Percentiles rank a stretch among this genome's conserved stretches.
Evolutionary conservation across 441 rosid genomes (phyloP).

Genomic region (Geranium incanum): DNA sequence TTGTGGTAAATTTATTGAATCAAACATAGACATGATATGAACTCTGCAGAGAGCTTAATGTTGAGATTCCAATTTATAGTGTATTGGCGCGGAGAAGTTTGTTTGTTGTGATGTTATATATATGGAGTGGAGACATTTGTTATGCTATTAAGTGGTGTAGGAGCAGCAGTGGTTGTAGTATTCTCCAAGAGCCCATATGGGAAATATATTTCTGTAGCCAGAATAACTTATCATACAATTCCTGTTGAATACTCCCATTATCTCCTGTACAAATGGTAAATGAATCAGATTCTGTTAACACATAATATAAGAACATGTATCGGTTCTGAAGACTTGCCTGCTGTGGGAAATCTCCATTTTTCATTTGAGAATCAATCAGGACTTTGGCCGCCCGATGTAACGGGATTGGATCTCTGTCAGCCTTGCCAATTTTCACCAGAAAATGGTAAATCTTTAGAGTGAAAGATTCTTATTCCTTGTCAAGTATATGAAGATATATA

Average conservation of each 20-base stretch:
- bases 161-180: slow-evolving; percentile 21
- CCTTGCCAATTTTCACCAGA: slow-evolving; percentile 21
- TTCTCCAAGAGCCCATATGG: slow-evolving; percentile 55
- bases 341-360: slow-evolving; percentile 28
- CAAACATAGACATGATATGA: background rate
- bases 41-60: background rate
- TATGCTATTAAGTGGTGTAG: background rate
- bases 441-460: background rate
- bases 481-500: background rate
- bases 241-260: slow-evolving; percentile 45
- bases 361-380: slow-evolving; percentile 40
- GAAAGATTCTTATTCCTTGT: too few species aligned
- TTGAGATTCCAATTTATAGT: background rate
- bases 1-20: background rate
- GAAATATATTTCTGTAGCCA: slow-evolving; percentile 41
- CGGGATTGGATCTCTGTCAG: slow-evolving; percentile 38
- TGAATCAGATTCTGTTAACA: background rate
- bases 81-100: background rate
- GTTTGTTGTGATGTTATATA: background rate
- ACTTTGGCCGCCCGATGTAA: slow-evolving; percentile 48
- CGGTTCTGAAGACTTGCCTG: slow-evolving; percentile 27
- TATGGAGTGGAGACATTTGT: background rate
- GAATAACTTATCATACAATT: slow-evolving; percentile 48
- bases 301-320: too few species aligned
- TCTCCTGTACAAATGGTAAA: slow-evolving; percentile 27